A percentile compares a stretch with the other conserved stretches of the same genome.
These are phyloP conservation scores for Agaricus sinodeliciosus DNA, from an alignment of 768 basidiomycete species.

Conservation along the genomic window DNA sequence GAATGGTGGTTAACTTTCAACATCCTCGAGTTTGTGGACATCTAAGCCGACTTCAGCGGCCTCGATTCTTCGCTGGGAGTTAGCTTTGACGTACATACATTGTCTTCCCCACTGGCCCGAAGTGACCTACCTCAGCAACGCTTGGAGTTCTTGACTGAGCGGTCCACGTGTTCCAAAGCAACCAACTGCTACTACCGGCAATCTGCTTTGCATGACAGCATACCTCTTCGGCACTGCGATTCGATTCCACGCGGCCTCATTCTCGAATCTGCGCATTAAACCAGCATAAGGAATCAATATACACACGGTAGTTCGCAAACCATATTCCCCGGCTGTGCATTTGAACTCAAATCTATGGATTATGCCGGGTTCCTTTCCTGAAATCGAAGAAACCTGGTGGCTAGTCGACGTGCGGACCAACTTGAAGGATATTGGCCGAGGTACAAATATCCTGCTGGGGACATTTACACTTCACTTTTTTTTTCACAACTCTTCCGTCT, in stretches of 20 bases:
- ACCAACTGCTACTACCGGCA: too few relatives aligned
- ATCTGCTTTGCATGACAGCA: too few relatives aligned
- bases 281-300: not conserved
- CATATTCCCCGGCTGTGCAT: not conserved
- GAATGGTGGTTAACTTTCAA: too few relatives aligned
- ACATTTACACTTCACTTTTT: not conserved
- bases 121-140: too few relatives aligned
- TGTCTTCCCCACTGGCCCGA: too few relatives aligned
- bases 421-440: not conserved
- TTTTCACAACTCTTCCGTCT: not conserved
- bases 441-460: not conserved
- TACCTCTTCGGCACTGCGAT: not conserved
- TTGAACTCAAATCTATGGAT: constrained; percentile 1
- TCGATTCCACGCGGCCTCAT: not conserved
- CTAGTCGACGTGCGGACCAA: not conserved
- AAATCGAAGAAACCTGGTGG: not conserved
- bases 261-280: not conserved
- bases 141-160: too few relatives aligned
- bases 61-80: too few relatives aligned
- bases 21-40: too few relatives aligned
- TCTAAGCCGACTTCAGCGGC: too few relatives aligned
- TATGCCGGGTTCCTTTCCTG: not conserved
- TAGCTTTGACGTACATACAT: too few relatives aligned
- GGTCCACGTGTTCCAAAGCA: too few relatives aligned
- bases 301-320: not conserved